These are phyloP conservation scores for Iberis amara DNA, from an alignment of 441 rosid species.

Conservation along the genomic window DNA sequence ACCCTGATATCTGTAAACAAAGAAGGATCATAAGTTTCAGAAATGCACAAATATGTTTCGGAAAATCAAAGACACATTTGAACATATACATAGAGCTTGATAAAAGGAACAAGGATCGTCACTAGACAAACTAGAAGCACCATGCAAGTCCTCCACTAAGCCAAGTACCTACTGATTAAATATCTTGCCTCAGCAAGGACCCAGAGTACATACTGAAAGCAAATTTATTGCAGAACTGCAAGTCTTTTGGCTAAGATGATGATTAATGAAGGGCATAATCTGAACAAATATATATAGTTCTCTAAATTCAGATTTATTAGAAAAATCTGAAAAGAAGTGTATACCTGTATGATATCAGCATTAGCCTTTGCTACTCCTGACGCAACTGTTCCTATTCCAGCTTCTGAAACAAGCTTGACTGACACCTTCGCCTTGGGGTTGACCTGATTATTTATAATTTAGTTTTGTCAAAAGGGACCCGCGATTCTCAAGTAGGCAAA, in stretches of 20 bases:
- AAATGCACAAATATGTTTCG: conserved; percentile 15
- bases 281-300: conserved; percentile 2
- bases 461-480: conserved; percentile 23
- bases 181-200: neutral
- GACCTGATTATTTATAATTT: conserved; percentile 44
- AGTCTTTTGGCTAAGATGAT: conserved; percentile 11
- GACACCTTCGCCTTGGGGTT: conserved; percentile 97
- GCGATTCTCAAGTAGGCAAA: conserved; percentile 1
- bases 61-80: conserved; percentile 8
- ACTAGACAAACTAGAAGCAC: conserved; percentile 5
- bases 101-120: conserved; percentile 7
- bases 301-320: neutral
- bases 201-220: conserved; percentile 12
- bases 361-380: conserved; percentile 99
- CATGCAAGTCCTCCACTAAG: neutral
- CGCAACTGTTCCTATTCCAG: conserved; percentile 98
- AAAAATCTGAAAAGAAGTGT: conserved; percentile 1
- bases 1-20: conserved; percentile 81
- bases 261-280: neutral
- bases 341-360: conserved; percentile 96
- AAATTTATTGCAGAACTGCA: neutral
- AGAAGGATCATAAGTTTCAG: conserved; percentile 15
- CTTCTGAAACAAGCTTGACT: conserved; percentile 97
- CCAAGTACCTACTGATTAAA: conserved; percentile 4
- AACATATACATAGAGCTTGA: conserved; percentile 2